Percentiles rank a stretch among this genome's conserved stretches.
phyloP scores from a whole-genome alignment of 208 protist species.

The Leishmania braziliensis region DNA sequence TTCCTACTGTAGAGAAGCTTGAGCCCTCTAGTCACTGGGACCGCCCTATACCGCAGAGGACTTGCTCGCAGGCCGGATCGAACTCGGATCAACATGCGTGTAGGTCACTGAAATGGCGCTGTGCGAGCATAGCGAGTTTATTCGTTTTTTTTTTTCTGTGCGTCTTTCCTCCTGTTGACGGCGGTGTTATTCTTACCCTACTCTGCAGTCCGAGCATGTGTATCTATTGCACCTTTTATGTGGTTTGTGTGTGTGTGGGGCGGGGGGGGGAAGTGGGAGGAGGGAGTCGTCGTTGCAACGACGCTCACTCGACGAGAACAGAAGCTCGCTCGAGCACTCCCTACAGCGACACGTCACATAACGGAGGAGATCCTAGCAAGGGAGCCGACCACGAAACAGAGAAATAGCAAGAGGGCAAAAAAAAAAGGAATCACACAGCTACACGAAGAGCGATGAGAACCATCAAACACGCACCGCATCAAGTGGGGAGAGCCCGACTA shows the following conservation, averaged over 20 bases:
- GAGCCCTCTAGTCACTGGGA: neutral
- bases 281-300: neutral
- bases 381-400: neutral
- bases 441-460: neutral
- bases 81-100: neutral
- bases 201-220: neutral
- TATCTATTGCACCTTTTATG: neutral
- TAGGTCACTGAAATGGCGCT: neutral
- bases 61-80: neutral
- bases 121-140: neutral
- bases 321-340: neutral
- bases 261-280: neutral
- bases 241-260: neutral
- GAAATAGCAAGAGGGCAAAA: neutral
- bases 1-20: neutral
- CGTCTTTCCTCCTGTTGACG: neutral
- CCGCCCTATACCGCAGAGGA: neutral
- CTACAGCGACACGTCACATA: too few species aligned
- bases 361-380: neutral
- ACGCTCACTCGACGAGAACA: neutral
- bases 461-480: neutral
- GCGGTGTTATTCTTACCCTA: neutral
- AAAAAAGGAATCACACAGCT: neutral
- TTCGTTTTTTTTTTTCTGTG: too few species aligned
- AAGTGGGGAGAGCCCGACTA: too few species aligned